phyloP scores from a whole-genome alignment of 345 rosid species.

The Acer yangbiense region DNA sequence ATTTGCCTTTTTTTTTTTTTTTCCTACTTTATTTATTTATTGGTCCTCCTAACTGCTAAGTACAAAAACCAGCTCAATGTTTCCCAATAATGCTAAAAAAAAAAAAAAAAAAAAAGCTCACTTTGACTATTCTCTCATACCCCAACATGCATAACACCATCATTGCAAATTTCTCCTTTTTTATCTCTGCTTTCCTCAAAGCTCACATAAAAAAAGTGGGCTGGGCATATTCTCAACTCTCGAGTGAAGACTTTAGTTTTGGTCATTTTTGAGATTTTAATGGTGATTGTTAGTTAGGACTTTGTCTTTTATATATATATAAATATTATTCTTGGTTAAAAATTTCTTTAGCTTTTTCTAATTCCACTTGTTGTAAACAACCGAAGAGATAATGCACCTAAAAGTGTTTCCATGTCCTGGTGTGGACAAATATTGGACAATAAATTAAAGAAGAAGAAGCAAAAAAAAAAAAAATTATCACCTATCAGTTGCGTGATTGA shows the following conservation, averaged over 20 bases:
- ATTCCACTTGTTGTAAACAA: slow-evolving; percentile 21
- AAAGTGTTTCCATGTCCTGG: slow-evolving; percentile 49
- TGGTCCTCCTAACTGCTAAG: slow-evolving; percentile 29
- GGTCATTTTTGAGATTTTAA: slow-evolving; percentile 20
- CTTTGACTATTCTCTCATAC: slow-evolving; percentile 33
- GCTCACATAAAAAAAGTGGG: slow-evolving; percentile 29
- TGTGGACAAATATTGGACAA: slow-evolving; percentile 14
- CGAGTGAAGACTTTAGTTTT: not conserved
- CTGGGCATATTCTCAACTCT: slow-evolving; percentile 16
- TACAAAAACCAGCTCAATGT: slow-evolving; percentile 39
- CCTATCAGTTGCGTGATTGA: slow-evolving; percentile 8
- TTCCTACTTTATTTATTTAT: slow-evolving; percentile 10
- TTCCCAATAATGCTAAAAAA: slow-evolving; percentile 34
- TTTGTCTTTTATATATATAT: slow-evolving; percentile 22
- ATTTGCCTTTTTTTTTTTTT: slow-evolving; percentile 18
- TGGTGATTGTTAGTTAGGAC: slow-evolving; percentile 30
- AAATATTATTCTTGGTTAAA: not conserved
- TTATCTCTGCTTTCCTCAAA: slow-evolving; percentile 28
- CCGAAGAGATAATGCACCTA: slow-evolving; percentile 14
- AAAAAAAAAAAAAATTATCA: no score
- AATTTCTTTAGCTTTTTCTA: slow-evolving; percentile 13
- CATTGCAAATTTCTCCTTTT: slow-evolving; percentile 28
- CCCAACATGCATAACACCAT: slow-evolving; percentile 32
- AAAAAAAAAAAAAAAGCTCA: slow-evolving; percentile 10
- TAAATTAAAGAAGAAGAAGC: no score